Conservation (phyloP, 2,329 filamentous ascomycete species). For the Coniochaeta ligniaria region DNA sequence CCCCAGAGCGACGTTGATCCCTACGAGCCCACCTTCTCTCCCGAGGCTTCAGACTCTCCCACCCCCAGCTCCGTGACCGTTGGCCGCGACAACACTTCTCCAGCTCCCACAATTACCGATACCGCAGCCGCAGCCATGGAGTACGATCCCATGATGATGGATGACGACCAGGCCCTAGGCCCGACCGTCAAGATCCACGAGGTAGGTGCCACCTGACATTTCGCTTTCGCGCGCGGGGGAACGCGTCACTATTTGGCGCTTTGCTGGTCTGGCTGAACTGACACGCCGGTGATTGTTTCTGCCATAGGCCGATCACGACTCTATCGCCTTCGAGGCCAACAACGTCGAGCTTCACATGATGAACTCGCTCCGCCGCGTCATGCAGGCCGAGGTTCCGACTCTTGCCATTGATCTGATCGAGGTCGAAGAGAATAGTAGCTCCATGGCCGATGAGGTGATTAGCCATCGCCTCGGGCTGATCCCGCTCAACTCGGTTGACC, state of each 20-base stretch:
- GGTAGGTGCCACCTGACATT: slow-evolving; percentile 23
- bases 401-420: slow-evolving; percentile 94
- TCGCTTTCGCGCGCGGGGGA: background rate
- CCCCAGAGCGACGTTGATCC: background rate
- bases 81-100: background rate
- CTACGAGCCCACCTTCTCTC: background rate
- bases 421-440: slow-evolving; percentile 88
- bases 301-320: slow-evolving; percentile 63
- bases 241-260: background rate
- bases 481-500: slow-evolving; percentile 76
- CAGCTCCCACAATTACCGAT: background rate
- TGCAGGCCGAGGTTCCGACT: slow-evolving; percentile 90
- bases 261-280: background rate
- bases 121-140: slow-evolving; percentile 24
- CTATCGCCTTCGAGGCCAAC: slow-evolving; percentile 86
- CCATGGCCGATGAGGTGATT: slow-evolving; percentile 92
- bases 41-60: background rate
- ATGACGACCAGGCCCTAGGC: slow-evolving; percentile 50
- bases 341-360: slow-evolving; percentile 87
- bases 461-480: slow-evolving; percentile 87
- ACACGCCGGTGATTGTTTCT: slow-evolving; percentile 3
- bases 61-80: background rate
- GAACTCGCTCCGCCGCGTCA: slow-evolving; percentile 83
- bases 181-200: slow-evolving; percentile 54
- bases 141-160: slow-evolving; percentile 54